These are phyloP conservation scores for Arthrobotrys iridis DNA, from an alignment of 2,329 filamentous ascomycete species.

Conservation along the genomic window DNA sequence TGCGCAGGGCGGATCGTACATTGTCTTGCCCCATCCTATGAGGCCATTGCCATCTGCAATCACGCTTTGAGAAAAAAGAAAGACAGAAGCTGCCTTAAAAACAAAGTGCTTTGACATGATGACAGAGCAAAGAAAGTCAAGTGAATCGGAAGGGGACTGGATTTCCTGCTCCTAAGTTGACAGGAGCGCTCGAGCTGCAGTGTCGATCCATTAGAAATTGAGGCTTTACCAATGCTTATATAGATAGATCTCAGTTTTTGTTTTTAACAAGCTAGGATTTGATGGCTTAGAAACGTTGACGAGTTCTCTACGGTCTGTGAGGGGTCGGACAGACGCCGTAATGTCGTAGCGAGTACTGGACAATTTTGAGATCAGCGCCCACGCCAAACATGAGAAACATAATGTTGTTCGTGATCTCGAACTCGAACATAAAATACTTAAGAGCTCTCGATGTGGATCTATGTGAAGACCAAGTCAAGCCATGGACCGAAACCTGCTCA, in stretches of 20 bases:
- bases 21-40: slow-evolving; percentile 61
- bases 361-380: not conserved
- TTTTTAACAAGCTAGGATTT: too few species aligned
- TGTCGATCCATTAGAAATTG: not conserved
- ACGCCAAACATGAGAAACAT: not conserved
- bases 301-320: not conserved
- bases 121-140: not conserved
- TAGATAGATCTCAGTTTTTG: not conserved
- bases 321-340: not conserved
- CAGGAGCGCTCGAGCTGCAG: not conserved
- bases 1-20: slow-evolving; percentile 61
- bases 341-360: not conserved
- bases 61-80: not conserved
- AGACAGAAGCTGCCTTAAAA: not conserved
- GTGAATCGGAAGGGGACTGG: not conserved
- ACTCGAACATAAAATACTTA: not conserved
- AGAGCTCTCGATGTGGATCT: slow-evolving; percentile 15
- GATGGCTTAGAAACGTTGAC: too few species aligned
- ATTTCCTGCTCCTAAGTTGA: not conserved
- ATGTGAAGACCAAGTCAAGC: slow-evolving; percentile 7
- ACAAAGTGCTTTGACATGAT: slow-evolving; percentile 1
- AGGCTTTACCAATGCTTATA: not conserved
- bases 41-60: slow-evolving; percentile 57
- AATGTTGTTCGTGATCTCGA: not conserved
- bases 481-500: slow-evolving; percentile 35